Evolutionary conservation across 2,329 filamentous ascomycete species (phyloP).

Genomic region (Nemania diffusa): DNA sequence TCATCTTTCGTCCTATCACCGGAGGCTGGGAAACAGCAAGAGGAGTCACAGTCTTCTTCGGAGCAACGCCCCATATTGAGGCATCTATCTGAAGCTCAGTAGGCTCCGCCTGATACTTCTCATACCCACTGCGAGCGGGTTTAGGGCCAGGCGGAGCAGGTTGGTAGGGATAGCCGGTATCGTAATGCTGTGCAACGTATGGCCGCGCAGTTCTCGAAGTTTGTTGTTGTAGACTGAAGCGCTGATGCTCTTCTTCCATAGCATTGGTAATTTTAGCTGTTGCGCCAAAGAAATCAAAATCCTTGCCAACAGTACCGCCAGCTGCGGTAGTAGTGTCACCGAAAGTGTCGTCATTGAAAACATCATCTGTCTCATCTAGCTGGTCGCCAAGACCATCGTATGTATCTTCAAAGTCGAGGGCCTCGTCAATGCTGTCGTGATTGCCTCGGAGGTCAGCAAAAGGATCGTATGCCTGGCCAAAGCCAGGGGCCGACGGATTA

Average conservation of each 20-base stretch:
- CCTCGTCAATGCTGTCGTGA: constrained; percentile 66
- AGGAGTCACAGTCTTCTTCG: constrained; percentile 63
- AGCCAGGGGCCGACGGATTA: constrained; percentile 77
- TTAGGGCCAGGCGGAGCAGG: constrained; percentile 58
- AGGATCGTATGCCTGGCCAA: constrained; percentile 84
- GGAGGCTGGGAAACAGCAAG: constrained; percentile 38
- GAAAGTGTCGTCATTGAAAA: constrained; percentile 97
- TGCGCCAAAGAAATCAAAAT: constrained; percentile 96
- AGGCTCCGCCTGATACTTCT: constrained; percentile 88
- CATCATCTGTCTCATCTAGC: constrained; percentile 91
- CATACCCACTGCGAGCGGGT: constrained; percentile 84
- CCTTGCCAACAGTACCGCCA: constrained; percentile 75
- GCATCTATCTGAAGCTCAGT: constrained; percentile 93
- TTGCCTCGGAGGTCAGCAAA: constrained; percentile 82
- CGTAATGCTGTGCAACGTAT: constrained; percentile 48
- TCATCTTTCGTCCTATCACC: constrained; percentile 74
- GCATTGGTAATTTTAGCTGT: constrained; percentile 88
- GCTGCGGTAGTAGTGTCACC: constrained; percentile 60
- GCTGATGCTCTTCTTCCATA: constrained; percentile 89
- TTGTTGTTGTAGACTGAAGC: constrained; percentile 80
- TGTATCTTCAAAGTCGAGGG: constrained; percentile 90
- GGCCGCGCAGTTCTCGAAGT: constrained; percentile 57
- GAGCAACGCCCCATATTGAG: constrained; percentile 86
- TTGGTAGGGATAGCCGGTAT: constrained; percentile 51
- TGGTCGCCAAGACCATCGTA: constrained; percentile 94